Conservation (phyloP, 306 rosid genomes). For the Casuarina equisetifolia region DNA sequence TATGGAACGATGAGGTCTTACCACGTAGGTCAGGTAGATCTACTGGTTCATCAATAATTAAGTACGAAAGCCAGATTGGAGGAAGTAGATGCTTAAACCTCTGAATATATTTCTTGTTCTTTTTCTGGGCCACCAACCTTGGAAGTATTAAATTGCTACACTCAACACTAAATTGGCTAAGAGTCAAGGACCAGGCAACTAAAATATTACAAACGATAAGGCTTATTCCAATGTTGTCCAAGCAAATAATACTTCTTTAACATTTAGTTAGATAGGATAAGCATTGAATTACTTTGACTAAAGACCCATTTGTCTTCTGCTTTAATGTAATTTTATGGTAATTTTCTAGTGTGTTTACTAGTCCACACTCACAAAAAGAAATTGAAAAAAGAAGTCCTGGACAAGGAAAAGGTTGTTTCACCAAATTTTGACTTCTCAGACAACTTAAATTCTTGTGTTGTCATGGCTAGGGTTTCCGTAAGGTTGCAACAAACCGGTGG, state of each 20-base stretch:
- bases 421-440: no score
- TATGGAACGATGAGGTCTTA: neutral
- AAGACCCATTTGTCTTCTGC: neutral
- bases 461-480: conserved; percentile 70
- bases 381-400: no score
- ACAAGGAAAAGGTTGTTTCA: no score
- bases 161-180: neutral
- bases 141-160: no score
- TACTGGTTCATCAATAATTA: neutral
- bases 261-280: neutral
- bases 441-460: neutral
- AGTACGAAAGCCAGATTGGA: neutral
- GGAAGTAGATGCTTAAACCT: neutral
- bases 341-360: neutral
- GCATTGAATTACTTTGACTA: neutral
- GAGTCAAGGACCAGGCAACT: neutral
- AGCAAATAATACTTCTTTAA: neutral
- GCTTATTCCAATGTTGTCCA: neutral
- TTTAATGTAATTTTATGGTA: neutral
- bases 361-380: no score
- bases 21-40: neutral
- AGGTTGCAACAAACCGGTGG: conserved; percentile 80
- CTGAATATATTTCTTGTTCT: neutral
- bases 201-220: neutral
- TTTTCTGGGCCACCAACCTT: no score